These are phyloP conservation scores for Fonsecaea pugnacius DNA, from an alignment of 2,329 filamentous ascomycete genomes.

Conservation along the genomic window DNA sequence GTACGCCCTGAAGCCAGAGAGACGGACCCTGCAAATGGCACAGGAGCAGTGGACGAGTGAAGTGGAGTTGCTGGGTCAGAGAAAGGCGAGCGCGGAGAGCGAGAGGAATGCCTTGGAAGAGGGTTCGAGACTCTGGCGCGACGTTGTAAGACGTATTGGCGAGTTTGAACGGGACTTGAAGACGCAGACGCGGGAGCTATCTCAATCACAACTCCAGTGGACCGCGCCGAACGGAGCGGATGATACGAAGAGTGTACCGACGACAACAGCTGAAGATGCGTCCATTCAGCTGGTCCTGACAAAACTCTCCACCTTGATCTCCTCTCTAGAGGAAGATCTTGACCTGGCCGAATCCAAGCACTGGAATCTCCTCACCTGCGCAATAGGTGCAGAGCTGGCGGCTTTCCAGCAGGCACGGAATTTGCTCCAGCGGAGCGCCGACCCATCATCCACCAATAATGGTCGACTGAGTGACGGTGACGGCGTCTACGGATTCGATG, in stretches of 20 bases:
- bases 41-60: constrained; percentile 61
- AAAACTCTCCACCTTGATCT: constrained; percentile 32
- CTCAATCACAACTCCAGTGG: constrained; percentile 23
- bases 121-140: constrained; percentile 63
- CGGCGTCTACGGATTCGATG: not conserved
- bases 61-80: constrained; percentile 49
- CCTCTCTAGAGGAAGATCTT: constrained; percentile 54
- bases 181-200: constrained; percentile 46
- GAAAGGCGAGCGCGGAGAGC: constrained; percentile 53
- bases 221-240: not conserved
- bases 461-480: not conserved
- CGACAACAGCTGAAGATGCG: constrained; percentile 2
- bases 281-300: constrained; percentile 22
- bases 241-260: not conserved
- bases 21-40: constrained; percentile 64
- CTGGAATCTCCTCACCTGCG: constrained; percentile 66
- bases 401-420: constrained; percentile 51
- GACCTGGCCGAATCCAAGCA: constrained; percentile 57
- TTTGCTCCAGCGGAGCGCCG: constrained; percentile 39
- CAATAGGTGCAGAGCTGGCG: constrained; percentile 66
- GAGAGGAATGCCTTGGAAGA: constrained; percentile 64
- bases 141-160: constrained; percentile 56
- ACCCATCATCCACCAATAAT: constrained; percentile 1
- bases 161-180: constrained; percentile 58
- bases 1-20: constrained; percentile 58